A percentile compares a stretch with the other conserved stretches of the same genome.
These are phyloP conservation scores for Lolium rigidum DNA, from an alignment of 176 grass and related monocot species.

Conservation along the genomic window DNA sequence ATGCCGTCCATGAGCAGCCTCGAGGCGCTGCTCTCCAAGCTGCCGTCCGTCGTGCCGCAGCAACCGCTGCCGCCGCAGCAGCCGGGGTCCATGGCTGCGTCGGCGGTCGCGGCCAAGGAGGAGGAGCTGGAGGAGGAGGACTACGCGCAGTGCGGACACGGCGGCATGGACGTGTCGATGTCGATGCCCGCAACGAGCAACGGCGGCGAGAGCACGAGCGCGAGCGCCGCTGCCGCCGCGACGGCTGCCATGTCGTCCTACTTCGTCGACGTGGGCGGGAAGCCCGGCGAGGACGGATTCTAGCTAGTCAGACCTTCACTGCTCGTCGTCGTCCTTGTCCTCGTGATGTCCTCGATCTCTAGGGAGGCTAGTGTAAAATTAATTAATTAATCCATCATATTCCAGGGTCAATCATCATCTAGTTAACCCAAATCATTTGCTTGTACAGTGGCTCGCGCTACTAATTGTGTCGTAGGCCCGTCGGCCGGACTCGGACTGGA, in stretches of 20 bases:
- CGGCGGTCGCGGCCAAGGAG: constrained; percentile 34
- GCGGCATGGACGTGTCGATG: constrained; percentile 34
- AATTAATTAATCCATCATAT: neutral
- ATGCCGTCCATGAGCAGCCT: constrained; percentile 99
- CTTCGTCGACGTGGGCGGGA: constrained; percentile 61
- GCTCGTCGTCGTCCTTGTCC: neutral
- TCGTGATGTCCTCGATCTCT: neutral
- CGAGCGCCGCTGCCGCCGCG: constrained; percentile 16
- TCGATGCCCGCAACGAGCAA: constrained; percentile 11
- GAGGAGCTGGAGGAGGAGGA: constrained; percentile 48
- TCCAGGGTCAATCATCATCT: neutral
- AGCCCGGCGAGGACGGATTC: constrained; percentile 62
- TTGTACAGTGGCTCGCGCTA: neutral
- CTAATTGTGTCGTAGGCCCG: neutral
- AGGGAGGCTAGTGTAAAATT: constrained; percentile 15
- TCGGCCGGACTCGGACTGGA: neutral
- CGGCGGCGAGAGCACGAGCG: constrained; percentile 45
- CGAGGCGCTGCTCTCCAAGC: constrained; percentile 95
- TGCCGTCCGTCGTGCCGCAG: constrained; percentile 70
- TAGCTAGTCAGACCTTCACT: constrained; percentile 23
- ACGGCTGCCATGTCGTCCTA: constrained; percentile 55
- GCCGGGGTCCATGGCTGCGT: constrained; percentile 5
- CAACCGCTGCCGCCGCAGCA: neutral
- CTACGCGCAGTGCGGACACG: constrained; percentile 63
- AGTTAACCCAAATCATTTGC: neutral